Conservation (phyloP, 163 green algal genomes). For the Botryococcus braunii region DNA sequence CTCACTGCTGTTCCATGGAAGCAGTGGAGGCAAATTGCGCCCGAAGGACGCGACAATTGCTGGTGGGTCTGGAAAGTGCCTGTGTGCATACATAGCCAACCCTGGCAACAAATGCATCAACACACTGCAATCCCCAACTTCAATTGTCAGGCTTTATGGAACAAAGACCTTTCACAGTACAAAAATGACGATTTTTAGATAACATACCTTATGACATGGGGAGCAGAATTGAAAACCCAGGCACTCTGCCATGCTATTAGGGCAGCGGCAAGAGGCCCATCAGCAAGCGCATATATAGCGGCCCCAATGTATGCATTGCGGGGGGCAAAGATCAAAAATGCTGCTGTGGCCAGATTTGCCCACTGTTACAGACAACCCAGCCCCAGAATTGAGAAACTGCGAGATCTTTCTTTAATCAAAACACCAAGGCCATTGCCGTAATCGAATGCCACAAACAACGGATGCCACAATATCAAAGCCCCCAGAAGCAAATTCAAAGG, state of each 20-base stretch:
- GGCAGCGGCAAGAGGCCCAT: slow-evolving; percentile 55
- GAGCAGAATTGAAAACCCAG: slow-evolving; percentile 49
- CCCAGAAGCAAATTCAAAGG: too few relatives aligned
- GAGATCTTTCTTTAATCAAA: too few relatives aligned
- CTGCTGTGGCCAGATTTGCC: slow-evolving; percentile 35
- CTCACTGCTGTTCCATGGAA: too few relatives aligned
- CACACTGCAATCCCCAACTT: slow-evolving; percentile 32
- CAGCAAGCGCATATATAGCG: slow-evolving; percentile 43
- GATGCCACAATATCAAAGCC: too few relatives aligned
- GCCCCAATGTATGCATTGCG: slow-evolving; percentile 18
- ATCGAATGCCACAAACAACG: too few relatives aligned
- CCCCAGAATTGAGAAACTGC: too few relatives aligned
- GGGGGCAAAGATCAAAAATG: slow-evolving; percentile 31
- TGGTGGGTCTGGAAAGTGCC: slow-evolving; percentile 16
- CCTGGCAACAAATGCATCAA: slow-evolving; percentile 62
- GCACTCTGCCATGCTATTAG: slow-evolving; percentile 61
- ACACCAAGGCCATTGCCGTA: too few relatives aligned
- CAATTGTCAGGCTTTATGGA: not conserved
- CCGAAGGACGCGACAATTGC: not conserved
- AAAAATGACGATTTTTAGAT: not conserved
- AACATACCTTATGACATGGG: slow-evolving; percentile 44
- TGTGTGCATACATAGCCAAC: slow-evolving; percentile 44
- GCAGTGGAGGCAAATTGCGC: too few relatives aligned
- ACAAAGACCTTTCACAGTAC: not conserved
- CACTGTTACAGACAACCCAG: too few relatives aligned